Evolutionary conservation across 2,329 filamentous ascomycete species (phyloP).

Genomic region (Aureobasidium sp.): DNA sequence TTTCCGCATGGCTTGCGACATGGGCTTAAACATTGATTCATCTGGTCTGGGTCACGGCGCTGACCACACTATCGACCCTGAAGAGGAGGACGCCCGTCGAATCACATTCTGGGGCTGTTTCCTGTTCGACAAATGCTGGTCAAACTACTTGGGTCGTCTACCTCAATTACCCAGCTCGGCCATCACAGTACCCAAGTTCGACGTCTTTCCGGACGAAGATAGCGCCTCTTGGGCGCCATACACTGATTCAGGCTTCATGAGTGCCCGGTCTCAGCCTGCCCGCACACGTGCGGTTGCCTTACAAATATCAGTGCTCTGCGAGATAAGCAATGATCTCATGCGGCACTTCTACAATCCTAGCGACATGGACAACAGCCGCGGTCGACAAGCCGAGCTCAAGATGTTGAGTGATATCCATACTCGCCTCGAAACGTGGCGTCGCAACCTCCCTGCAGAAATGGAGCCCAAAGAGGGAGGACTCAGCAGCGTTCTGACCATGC

Average conservation of each 20-base stretch:
- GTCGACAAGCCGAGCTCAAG: conserved; percentile 80
- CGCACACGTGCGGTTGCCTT: conserved; percentile 74
- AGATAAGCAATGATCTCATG: conserved; percentile 88
- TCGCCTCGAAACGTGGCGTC: conserved; percentile 81
- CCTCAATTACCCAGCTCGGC: conserved; percentile 76
- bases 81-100: conserved; percentile 79
- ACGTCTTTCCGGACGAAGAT: conserved; percentile 86
- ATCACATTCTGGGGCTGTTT: conserved; percentile 98
- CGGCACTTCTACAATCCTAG: conserved; percentile 75
- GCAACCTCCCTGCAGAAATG: conserved; percentile 74
- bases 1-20: conserved; percentile 92
- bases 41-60: conserved; percentile 55
- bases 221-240: conserved; percentile 81
- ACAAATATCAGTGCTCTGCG: conserved; percentile 75
- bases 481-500: conserved; percentile 73
- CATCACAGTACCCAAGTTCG: conserved; percentile 79
- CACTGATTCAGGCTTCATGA: conserved; percentile 71
- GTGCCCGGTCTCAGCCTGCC: conserved; percentile 68
- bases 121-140: conserved; percentile 98
- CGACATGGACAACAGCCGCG: conserved; percentile 53
- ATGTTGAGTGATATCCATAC: conserved; percentile 88
- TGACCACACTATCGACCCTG: conserved; percentile 59
- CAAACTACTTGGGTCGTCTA: conserved; percentile 87
- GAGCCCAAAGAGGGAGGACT: conserved; percentile 85
- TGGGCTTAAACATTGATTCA: conserved; percentile 82